A percentile compares a stretch with the other conserved stretches of the same genome.
phyloP scores from a whole-genome alignment of 768 basidiomycete species.

The Arthromyces matolae region DNA sequence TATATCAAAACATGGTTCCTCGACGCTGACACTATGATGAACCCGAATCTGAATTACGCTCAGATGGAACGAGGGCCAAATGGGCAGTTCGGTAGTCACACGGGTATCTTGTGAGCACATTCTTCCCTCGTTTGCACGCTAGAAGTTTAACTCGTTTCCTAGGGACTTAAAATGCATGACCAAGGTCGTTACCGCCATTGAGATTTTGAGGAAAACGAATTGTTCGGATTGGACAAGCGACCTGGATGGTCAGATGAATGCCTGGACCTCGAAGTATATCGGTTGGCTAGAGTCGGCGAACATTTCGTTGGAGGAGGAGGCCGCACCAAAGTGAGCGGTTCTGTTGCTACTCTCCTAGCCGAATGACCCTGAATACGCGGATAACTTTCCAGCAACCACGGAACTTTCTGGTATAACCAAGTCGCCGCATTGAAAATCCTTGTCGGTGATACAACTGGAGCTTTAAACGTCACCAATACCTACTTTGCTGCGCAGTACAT shows the following conservation, averaged over 20 bases:
- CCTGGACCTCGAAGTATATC: conserved; percentile 52
- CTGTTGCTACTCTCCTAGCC: no score
- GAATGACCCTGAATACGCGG: no score
- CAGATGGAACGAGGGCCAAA: conserved; percentile 45
- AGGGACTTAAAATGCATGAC: conserved; percentile 57
- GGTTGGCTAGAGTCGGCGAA: conserved; percentile 50
- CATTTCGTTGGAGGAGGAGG: conserved; percentile 44
- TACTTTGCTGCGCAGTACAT: conserved; percentile 52
- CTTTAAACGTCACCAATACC: conserved; percentile 38
- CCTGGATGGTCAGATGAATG: conserved; percentile 43
- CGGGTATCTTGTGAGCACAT: conserved; percentile 48
- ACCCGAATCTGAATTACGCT: conserved; percentile 57
- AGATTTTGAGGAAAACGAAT: conserved; percentile 27
- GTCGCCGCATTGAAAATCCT: conserved; percentile 54
- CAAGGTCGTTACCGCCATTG: conserved; percentile 9
- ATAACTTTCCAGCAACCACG: conserved; percentile 60
- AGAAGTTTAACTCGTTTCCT: no score
- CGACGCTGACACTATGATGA: conserved; percentile 55
- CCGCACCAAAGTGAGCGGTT: conserved; percentile 50
- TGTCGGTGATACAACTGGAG: conserved; percentile 46
- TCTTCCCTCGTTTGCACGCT: no score
- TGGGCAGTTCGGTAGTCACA: conserved; percentile 41
- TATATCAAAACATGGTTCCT: conserved; percentile 60
- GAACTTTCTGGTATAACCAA: conserved; percentile 61
- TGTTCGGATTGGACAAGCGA: conserved; percentile 53